Evolutionary conservation across 192 early-diverging fungal genomes (phyloP), one percentile per base, ranked within the genome.

Genomic region (Coemansia sp.): DNA sequence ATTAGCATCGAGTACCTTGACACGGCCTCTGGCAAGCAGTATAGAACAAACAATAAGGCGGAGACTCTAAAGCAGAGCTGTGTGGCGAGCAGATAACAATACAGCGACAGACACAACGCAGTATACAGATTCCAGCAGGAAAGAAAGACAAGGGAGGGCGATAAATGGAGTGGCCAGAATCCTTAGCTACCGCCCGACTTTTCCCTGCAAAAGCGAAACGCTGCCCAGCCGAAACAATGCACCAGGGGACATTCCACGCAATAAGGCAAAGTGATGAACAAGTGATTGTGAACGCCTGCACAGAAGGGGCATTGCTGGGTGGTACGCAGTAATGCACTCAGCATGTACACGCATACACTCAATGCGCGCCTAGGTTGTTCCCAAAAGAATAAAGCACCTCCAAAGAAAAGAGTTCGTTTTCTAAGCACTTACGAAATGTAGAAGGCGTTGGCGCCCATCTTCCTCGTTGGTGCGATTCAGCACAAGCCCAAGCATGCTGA

Each of bases 401-500:
- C 21, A 36, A 59, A 21, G 17, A 11, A 33, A 60, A 32, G 58
- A 33, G 21, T 46, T 20, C 22, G 42, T 7, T 17, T 30, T n/a
- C 39, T 6, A 19, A 52, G 24, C 64, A 77, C 79, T 81, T 77
- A 81, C 75, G 67, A 84, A 81, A 58, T 84, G 83, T 64, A 78
- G 57, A 21, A 84, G 70, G 11, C 83, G 75, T 55, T 81, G 72
- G n/a, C 76, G 72, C 24, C 76, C 74, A 31, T 77, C 80, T 51
- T 81, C 76, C 39, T 82, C 83, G 61, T 68, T 76, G 9, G 79
- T 77, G 51, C 79, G 75, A 68, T 76, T 71, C 31, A 81, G 64
- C 55, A 84, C 80, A 19, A 84, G 67, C 4, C 75, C 79, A 31
- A 84, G 75, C 78, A 84, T 80, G 71, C 78, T 81, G 57, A 84